Evolutionary conservation across 371 early-diverging fungal genomes (phyloP).

Genomic region (Mortierella sp.): DNA sequence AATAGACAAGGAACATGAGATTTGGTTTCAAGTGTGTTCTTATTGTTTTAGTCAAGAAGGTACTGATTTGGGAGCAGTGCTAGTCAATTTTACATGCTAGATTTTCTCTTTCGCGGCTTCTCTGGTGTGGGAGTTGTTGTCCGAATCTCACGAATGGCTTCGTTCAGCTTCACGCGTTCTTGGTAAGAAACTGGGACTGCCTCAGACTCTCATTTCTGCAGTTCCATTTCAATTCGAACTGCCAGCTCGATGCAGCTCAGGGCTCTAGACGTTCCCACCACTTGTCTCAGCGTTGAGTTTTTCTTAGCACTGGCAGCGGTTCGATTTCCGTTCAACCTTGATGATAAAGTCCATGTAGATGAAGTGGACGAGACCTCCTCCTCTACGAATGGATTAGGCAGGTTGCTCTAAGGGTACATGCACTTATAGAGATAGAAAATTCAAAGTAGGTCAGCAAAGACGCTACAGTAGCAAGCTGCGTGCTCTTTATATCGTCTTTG

Average conservation of each 20-base stretch:
- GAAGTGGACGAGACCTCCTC: not conserved
- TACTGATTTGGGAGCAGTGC: no score
- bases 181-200: slow-evolving; percentile 6
- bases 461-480: not conserved
- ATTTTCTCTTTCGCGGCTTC: slow-evolving; percentile 12
- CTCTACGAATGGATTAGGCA: slow-evolving; percentile 4
- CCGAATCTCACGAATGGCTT: slow-evolving; percentile 3
- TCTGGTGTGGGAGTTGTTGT: slow-evolving; percentile 19
- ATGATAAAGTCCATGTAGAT: slow-evolving; percentile 10
- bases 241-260: slow-evolving; percentile 36
- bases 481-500: not conserved
- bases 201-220: slow-evolving; percentile 10
- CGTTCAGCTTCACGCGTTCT: slow-evolving; percentile 15
- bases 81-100: not conserved
- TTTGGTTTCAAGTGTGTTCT: no score
- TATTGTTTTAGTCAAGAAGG: no score
- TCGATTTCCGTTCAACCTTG: not conserved
- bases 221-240: slow-evolving; percentile 17
- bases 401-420: not conserved
- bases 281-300: not conserved
- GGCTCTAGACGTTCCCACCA: not conserved
- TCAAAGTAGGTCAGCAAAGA: slow-evolving; percentile 1
- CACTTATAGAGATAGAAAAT: not conserved
- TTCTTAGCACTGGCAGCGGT: slow-evolving; percentile 5
- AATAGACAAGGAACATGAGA: no score